Evolutionary conservation across 2,329 filamentous ascomycete species (phyloP).

Genomic region (Aspergillus brunneoviolaceus): DNA sequence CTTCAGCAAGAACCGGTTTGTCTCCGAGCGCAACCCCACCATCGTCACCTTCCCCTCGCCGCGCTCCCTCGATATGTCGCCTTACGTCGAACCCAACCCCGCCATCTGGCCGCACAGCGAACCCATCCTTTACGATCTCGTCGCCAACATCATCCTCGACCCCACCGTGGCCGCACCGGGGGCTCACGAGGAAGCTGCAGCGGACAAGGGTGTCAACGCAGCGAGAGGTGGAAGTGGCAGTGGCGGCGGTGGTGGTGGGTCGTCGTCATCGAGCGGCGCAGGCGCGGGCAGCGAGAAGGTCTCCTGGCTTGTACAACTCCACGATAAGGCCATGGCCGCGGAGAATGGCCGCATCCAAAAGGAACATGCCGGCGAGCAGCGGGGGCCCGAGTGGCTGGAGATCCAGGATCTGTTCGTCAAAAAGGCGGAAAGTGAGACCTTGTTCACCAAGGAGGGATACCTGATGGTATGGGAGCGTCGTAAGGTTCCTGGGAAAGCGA

Average conservation of each 20-base stretch:
- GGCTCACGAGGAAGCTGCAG: constrained; percentile 45
- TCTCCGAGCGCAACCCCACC: constrained; percentile 91
- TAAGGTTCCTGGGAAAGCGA: constrained; percentile 45
- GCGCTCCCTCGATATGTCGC: constrained; percentile 78
- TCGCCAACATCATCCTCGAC: constrained; percentile 77
- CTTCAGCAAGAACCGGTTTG: constrained; percentile 95
- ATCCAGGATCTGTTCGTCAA: constrained; percentile 94
- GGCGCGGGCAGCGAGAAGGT: constrained; percentile 90
- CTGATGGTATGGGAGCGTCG: constrained; percentile 94
- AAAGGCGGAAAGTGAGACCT: constrained; percentile 78
- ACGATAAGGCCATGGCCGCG: constrained; percentile 64
- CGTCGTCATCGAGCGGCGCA: constrained; percentile 55
- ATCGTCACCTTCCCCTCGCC: constrained; percentile 94
- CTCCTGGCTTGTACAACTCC: constrained; percentile 90
- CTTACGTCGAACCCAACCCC: constrained; percentile 88
- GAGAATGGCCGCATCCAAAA: constrained; percentile 35
- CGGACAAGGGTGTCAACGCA: constrained; percentile 39
- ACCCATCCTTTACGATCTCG: constrained; percentile 91
- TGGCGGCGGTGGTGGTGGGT: neutral
- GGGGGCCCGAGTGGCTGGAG: constrained; percentile 80
- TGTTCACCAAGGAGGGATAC: constrained; percentile 93
- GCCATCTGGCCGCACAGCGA: constrained; percentile 68
- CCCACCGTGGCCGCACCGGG: constrained; percentile 64
- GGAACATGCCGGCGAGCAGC: constrained; percentile 28
- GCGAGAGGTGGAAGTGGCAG: constrained; percentile 37